A percentile compares a stretch with the other conserved stretches of the same genome.
phyloP scores from a whole-genome alignment of 495 filamentous ascomycete species.

The Penicillium canariense region DNA sequence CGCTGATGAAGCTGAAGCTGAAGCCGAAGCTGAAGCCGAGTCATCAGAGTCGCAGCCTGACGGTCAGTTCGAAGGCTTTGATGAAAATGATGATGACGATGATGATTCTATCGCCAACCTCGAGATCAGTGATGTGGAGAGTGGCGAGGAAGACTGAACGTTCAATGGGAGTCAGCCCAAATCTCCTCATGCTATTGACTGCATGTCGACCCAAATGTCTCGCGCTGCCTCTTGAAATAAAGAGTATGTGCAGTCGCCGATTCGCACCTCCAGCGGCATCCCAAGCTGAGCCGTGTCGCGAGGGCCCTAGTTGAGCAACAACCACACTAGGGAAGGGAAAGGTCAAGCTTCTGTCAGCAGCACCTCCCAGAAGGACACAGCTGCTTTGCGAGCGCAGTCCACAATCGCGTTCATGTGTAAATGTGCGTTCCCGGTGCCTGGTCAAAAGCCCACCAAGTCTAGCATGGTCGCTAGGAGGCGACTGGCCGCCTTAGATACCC shows the following conservation, averaged over 20 bases:
- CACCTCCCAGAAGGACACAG: background rate
- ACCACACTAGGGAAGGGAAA: background rate
- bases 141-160: slow-evolving; percentile 44
- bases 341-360: background rate
- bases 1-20: slow-evolving; percentile 25
- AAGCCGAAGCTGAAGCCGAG: no score
- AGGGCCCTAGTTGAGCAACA: background rate
- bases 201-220: background rate
- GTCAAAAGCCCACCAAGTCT: background rate
- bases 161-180: background rate
- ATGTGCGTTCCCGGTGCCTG: background rate
- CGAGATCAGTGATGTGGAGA: slow-evolving; percentile 45
- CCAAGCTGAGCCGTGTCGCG: slow-evolving; percentile 5
- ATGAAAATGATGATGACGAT: slow-evolving; percentile 30
- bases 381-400: background rate
- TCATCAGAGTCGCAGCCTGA: slow-evolving; percentile 26
- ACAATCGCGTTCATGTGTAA: background rate
- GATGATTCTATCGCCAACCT: slow-evolving; percentile 45
- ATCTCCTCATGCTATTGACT: background rate
- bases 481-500: slow-evolving; percentile 15
- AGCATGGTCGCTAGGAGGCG: background rate
- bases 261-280: slow-evolving; percentile 10
- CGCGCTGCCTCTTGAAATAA: slow-evolving; percentile 10
- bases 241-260: slow-evolving; percentile 14
- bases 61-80: slow-evolving; percentile 43